These are phyloP conservation scores for Naganishia vaughanmartiniae DNA, from an alignment of 768 basidiomycete species.

Conservation along the genomic window DNA sequence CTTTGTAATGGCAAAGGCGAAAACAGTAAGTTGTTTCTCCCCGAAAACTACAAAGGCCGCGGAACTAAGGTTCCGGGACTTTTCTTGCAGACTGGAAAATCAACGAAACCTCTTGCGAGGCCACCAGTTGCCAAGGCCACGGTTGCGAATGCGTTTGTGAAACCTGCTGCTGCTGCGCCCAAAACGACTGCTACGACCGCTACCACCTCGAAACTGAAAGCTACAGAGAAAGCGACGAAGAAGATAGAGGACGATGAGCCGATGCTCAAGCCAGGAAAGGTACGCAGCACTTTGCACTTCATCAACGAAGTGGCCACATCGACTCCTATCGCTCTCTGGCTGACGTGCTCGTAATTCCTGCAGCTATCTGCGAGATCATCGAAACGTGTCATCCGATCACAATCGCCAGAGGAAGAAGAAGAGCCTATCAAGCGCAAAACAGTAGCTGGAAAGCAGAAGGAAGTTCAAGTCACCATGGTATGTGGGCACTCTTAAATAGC, in stretches of 20 bases:
- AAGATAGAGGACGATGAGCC: slow-evolving; percentile 15
- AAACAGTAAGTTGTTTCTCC: neutral
- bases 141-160: neutral
- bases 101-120: slow-evolving; percentile 9
- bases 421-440: slow-evolving; percentile 7
- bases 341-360: neutral
- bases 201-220: neutral
- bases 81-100: neutral
- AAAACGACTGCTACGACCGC: slow-evolving; percentile 14
- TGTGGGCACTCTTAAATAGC: neutral
- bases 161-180: neutral
- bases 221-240: slow-evolving; percentile 10
- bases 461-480: slow-evolving; percentile 7
- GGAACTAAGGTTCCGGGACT: neutral
- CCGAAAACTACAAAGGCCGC: neutral
- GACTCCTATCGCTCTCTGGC: neutral
- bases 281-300: neutral
- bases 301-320: too few species aligned
- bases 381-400: slow-evolving; percentile 12
- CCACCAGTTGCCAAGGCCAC: slow-evolving; percentile 7
- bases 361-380: neutral
- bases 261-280: slow-evolving; percentile 22
- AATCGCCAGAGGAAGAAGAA: slow-evolving; percentile 21
- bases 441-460: slow-evolving; percentile 6
- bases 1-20: slow-evolving; percentile 21